phyloP scores from a whole-genome alignment of 805 yeast species.

The Cyberlindnera maritima region DNA sequence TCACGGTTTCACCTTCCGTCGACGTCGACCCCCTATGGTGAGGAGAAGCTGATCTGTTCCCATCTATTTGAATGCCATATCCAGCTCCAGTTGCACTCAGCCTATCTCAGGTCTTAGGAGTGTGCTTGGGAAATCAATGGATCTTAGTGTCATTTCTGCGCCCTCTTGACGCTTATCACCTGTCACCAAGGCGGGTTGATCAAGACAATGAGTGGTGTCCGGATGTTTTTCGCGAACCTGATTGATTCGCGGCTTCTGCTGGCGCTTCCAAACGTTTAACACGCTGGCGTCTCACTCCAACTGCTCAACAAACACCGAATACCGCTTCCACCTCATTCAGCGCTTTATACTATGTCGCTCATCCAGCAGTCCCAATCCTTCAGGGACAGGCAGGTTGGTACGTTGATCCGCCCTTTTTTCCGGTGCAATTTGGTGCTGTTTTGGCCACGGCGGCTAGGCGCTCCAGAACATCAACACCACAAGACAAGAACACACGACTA shows the following conservation, averaged over 20 bases:
- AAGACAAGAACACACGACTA: slow-evolving; percentile 2
- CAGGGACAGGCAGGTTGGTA: slow-evolving; percentile 41
- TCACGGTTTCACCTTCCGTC: no score
- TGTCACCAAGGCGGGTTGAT: no score
- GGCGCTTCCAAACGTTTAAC: not conserved
- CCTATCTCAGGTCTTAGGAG: no score
- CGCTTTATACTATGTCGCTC: slow-evolving; percentile 18
- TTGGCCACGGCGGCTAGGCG: not conserved
- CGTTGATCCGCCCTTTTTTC: slow-evolving; percentile 14
- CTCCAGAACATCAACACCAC: not conserved
- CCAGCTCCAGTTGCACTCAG: no score
- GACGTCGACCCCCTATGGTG: no score
- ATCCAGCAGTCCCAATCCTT: slow-evolving; percentile 27
- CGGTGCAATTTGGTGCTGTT: not conserved
- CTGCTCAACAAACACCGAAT: not conserved
- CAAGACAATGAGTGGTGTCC: slow-evolving; percentile 1
- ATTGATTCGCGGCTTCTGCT: not conserved
- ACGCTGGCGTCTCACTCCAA: not conserved
- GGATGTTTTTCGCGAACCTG: not conserved
- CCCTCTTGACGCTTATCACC: no score
- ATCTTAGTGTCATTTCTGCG: no score
- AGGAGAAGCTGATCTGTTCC: no score
- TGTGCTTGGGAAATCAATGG: no score
- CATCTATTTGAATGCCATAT: no score
- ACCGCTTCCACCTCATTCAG: not conserved